A percentile compares a stretch with the other conserved stretches of the same genome.
These are phyloP conservation scores for Diplotaxis tenuifolia DNA, from an alignment of 345 rosid species.

Conservation along the genomic window DNA sequence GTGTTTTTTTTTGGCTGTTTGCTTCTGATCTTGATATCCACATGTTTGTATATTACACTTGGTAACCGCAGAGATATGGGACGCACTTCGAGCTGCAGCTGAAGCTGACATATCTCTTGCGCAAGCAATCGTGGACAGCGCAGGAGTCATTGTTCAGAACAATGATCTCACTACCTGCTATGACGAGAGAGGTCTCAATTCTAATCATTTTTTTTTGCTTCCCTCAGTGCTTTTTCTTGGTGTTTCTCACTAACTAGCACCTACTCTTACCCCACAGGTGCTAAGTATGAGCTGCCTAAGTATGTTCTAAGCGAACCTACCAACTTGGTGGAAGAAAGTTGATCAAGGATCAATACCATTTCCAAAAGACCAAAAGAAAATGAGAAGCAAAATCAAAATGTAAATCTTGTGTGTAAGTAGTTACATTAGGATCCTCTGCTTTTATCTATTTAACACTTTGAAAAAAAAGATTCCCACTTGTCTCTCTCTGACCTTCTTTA, in stretches of 20 bases:
- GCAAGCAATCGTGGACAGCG: slow-evolving; percentile 82
- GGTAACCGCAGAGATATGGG: slow-evolving; percentile 72
- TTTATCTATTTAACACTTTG: slow-evolving; percentile 27
- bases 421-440: slow-evolving; percentile 37
- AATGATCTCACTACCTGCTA: slow-evolving; percentile 77
- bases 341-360: slow-evolving; percentile 29
- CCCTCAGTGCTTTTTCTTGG: background rate
- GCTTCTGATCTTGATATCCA: background rate
- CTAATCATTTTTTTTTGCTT: background rate
- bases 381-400: slow-evolving; percentile 4
- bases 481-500: slow-evolving; percentile 27
- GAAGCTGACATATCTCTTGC: slow-evolving; percentile 75
- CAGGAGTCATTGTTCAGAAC: slow-evolving; percentile 82
- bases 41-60: background rate
- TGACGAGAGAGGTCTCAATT: slow-evolving; percentile 77
- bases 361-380: slow-evolving; percentile 1
- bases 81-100: slow-evolving; percentile 88
- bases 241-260: background rate
- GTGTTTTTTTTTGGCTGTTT: background rate
- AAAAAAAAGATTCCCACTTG: background rate
- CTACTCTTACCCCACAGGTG: slow-evolving; percentile 52
- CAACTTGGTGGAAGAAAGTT: slow-evolving; percentile 65
- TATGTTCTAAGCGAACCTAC: slow-evolving; percentile 89
- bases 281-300: slow-evolving; percentile 91
- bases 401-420: slow-evolving; percentile 39